Evolutionary conservation across 345 rosid species (phyloP), one percentile per base, ranked within the genome.

Genomic region (Mercurialis annua): DNA sequence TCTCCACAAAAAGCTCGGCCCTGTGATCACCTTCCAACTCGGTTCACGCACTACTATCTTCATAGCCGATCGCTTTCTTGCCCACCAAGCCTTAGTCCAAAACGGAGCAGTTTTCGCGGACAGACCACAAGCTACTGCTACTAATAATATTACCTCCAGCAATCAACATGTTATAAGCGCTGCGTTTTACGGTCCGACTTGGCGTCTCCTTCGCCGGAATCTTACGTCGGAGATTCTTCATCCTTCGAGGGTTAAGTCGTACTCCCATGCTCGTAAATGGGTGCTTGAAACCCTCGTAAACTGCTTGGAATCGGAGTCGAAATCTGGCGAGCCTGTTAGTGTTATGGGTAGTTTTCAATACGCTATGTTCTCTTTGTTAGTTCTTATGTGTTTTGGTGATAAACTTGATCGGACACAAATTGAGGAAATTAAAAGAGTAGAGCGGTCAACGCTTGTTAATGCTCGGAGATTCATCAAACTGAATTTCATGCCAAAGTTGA

Each of bases 191-290:
- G 76, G 76, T 1, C 50, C 67, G 7, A 73, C 56, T 1, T 73
- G 76, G 76, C 71, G 76, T n/a, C 38, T 60, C 36, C 76, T 73
- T 29, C 76, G 71, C 47, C 62, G 76, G 18, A 73, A 73, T 40
- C 67, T 73, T 33, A 59, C 71, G 6, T 51, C 76, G 6, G 62
- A 66, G 36, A 73, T 73, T 38, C 71, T 73, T 23, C 71, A 73
- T 26, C 71, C 76, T 2, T 66, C 71, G 1, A 44, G 76, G 20
- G 55, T 66, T 5, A 67, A 61, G 38, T 26, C 68, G 0, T 73
- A 50, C 20, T 60, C 62, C 4, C 66, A 51, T 10, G 71, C 71
- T n/a, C 76, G 71, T 1, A 15, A 51, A 3, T 59, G 71, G 76
- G 62, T 52, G 17, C 8, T 60, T 46, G 46, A 56, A 11, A 40